Evolutionary conservation across 140 eudicot genomes (phyloP).

Genomic region (Flaveria floridana): DNA sequence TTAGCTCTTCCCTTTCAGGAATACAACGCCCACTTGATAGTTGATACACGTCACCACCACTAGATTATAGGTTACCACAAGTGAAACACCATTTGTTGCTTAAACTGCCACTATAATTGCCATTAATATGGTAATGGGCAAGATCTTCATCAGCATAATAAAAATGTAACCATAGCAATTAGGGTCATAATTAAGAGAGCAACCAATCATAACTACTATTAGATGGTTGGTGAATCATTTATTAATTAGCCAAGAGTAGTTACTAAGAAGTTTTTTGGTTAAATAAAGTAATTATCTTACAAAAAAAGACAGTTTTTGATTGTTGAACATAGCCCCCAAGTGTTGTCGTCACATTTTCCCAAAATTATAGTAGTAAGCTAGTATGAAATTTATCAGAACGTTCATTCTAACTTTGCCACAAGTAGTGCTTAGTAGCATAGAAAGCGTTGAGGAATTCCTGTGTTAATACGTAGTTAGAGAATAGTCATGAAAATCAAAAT

Average conservation of each 20-base stretch:
- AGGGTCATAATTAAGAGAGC: neutral
- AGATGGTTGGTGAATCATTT: neutral
- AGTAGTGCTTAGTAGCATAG: neutral
- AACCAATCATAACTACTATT: neutral
- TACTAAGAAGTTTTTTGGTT: neutral
- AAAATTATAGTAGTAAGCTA: neutral
- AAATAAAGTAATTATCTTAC: neutral
- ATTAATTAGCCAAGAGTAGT: neutral
- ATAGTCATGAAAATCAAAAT: constrained; percentile 11
- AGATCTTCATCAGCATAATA: constrained; percentile 2
- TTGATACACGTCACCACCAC: constrained; percentile 5
- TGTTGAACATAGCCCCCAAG: neutral
- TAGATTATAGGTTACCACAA: neutral
- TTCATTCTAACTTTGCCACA: neutral
- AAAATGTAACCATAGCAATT: neutral
- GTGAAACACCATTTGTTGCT: constrained; percentile 9
- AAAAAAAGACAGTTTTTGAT: neutral
- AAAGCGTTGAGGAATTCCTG: neutral
- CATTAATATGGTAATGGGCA: constrained; percentile 14
- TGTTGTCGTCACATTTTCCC: neutral
- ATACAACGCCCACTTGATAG: constrained; percentile 12
- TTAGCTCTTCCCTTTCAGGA: constrained; percentile 8
- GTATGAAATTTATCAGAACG: neutral
- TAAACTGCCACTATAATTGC: constrained; percentile 14
- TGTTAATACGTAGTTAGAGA: constrained; percentile 12